Conservation (phyloP, 2,329 filamentous ascomycete genomes). For the Elsinoe ampelina region DNA sequence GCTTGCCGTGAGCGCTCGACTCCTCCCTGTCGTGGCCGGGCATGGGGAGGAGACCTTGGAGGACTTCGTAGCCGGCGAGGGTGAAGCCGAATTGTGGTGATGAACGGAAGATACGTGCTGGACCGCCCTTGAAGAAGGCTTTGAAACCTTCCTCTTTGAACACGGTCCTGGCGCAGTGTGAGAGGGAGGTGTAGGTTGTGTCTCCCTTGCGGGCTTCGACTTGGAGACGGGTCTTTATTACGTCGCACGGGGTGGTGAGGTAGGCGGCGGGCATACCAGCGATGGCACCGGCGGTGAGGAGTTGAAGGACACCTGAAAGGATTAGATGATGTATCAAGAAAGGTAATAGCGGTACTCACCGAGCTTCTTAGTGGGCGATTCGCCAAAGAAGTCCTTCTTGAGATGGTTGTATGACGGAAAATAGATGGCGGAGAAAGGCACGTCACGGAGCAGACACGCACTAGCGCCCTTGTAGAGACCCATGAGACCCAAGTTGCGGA, state of each 20-base stretch:
- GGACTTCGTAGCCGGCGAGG: constrained; percentile 84
- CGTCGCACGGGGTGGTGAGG: constrained; percentile 92
- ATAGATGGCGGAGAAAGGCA: constrained; percentile 97
- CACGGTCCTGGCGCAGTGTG: constrained; percentile 77
- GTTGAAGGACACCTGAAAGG: constrained; percentile 58
- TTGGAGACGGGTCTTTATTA: constrained; percentile 97
- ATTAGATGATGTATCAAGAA: background rate
- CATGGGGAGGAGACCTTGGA: constrained; percentile 72
- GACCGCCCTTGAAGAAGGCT: constrained; percentile 98
- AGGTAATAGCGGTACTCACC: constrained; percentile 25
- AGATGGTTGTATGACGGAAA: constrained; percentile 95
- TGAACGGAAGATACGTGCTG: constrained; percentile 86
- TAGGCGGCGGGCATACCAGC: constrained; percentile 54
- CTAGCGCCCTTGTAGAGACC: constrained; percentile 95
- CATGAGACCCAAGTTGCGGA: constrained; percentile 84
- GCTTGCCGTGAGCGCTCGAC: constrained; percentile 43
- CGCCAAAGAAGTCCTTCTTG: constrained; percentile 89
- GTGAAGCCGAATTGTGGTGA: constrained; percentile 98
- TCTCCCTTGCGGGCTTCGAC: constrained; percentile 97
- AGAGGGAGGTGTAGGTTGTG: constrained; percentile 72
- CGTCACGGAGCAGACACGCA: constrained; percentile 88
- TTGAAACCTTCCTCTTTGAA: constrained; percentile 84
- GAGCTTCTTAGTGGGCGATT: constrained; percentile 76
- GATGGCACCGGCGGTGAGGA: constrained; percentile 89
- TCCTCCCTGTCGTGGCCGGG: constrained; percentile 54